A percentile compares a stretch with the other conserved stretches of the same genome.
These are phyloP conservation scores for Phytophthora rubi DNA, from an alignment of 352 stramenopile species.

Conservation along the genomic window DNA sequence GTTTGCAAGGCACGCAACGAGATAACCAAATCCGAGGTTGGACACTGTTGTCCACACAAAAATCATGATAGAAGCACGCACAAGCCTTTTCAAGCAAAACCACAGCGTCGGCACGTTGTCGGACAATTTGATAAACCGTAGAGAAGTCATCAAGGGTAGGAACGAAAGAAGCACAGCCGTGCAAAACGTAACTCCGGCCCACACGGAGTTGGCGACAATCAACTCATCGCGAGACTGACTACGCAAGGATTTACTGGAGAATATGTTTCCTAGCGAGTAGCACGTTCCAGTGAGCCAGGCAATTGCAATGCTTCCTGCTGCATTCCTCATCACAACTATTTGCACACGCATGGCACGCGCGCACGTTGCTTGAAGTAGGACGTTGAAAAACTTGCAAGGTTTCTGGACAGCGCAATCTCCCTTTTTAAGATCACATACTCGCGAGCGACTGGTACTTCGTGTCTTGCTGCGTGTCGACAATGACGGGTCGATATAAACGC, in stretches of 20 bases:
- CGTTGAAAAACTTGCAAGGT: neutral
- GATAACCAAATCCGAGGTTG: neutral
- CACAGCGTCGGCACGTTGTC: neutral
- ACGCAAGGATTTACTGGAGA: neutral
- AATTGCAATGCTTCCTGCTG: neutral
- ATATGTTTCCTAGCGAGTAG: neutral
- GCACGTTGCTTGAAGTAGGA: neutral
- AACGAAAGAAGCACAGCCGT: neutral
- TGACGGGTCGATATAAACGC: neutral
- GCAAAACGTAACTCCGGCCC: neutral
- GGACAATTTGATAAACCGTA: neutral
- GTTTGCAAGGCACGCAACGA: neutral
- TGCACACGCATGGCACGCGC: neutral
- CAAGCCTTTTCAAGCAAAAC: conserved; percentile 1
- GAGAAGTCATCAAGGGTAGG: neutral
- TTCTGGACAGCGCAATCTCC: neutral
- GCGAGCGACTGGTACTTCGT: neutral
- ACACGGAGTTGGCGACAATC: conserved; percentile 2
- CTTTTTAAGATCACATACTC: neutral
- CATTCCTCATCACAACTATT: neutral
- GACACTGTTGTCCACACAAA: neutral
- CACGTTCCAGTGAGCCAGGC: neutral
- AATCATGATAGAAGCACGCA: neutral
- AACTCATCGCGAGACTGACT: neutral
- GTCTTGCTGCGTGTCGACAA: neutral